A percentile compares a stretch with the other conserved stretches of the same genome.
These are phyloP conservation scores for Tagetes patula DNA, from an alignment of 129 eudicot genomes.

Conservation along the genomic window DNA sequence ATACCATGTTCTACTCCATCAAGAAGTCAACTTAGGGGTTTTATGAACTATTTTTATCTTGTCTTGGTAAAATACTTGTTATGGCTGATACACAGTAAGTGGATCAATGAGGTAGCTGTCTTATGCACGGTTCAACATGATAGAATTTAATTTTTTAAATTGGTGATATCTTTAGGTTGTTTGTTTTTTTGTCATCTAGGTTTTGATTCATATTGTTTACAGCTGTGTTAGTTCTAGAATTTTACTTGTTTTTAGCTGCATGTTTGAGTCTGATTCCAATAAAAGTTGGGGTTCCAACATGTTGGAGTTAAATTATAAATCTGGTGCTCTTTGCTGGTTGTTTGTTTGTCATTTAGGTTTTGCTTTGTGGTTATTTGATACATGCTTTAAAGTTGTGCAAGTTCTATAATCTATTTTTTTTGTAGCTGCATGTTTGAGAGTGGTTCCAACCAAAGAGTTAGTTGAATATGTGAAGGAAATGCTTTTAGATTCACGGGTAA, in stretches of 20 bases:
- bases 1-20: neutral
- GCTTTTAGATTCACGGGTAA: constrained; percentile 54
- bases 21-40: neutral
- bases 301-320: neutral
- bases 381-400: neutral
- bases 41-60: neutral
- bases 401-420: constrained; percentile 7
- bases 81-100: neutral
- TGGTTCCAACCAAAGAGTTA: constrained; percentile 56
- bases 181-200: neutral
- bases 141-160: neutral
- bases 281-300: neutral
- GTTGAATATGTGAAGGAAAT: constrained; percentile 51
- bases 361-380: neutral
- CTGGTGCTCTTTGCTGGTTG: neutral
- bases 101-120: neutral
- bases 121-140: neutral
- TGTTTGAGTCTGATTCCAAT: too few species aligned
- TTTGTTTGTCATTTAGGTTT: neutral
- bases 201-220: neutral
- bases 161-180: neutral
- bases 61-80: neutral
- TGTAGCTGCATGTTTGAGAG: constrained; percentile 59
- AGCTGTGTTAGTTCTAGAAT: constrained; percentile 3
- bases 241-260: too few species aligned